Base-by-base conservation (phyloP, 345 rosid genomes). In the Hibiscus tridactylites region DNA sequence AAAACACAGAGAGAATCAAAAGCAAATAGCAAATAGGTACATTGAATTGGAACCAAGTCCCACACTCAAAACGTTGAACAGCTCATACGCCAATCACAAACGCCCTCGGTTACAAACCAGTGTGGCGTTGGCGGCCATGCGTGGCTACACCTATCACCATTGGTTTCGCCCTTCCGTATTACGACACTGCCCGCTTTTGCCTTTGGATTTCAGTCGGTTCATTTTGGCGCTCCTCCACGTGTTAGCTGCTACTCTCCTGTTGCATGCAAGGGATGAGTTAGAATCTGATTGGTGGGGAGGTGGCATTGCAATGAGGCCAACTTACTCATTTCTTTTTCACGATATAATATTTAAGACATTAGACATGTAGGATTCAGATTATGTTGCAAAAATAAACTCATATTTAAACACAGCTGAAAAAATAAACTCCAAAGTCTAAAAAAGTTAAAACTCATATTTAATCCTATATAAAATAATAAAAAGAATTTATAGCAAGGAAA, bases 101-200 rank as follows among this genome's bases (percentile, higher is more conserved):
- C n/a, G 31, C 61, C 50, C 49, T 71, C 60, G 75, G 56, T 49
- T 35, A 56, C 39, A 44, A 85, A 82, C 94, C 87, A 86, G 91
- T 88, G 92, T 85, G 89, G 78, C 26, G 65, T 62, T 78, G 86
- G 80, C 67, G 75, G 74, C 85, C 93, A 88, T 89, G 98, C 97
- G 88, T 84, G 96, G 77, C 76, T 80, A 89, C 96, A 93, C 91
- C 92, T 88, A 88, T 87, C 88, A 47, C 42, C 63, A 44, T 76
- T 74, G 81, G 56, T 52, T 79, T 69, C 79, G 85, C 64, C 35
- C 17, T 61, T 70, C 59, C 47, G 13, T 44, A 9, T 37, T 35
- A 35, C 28, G 47, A 35, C 67, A 2, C n/a, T 17, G 3, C 17
- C 12, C 53, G 0, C 31, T 61, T 29, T 29, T 5, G 9, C 19